Percentiles rank a stretch among this genome's conserved stretches.
Evolutionary conservation across 2,329 filamentous ascomycete species (phyloP).

Genomic region (Ophiostoma novo-ulmi): DNA sequence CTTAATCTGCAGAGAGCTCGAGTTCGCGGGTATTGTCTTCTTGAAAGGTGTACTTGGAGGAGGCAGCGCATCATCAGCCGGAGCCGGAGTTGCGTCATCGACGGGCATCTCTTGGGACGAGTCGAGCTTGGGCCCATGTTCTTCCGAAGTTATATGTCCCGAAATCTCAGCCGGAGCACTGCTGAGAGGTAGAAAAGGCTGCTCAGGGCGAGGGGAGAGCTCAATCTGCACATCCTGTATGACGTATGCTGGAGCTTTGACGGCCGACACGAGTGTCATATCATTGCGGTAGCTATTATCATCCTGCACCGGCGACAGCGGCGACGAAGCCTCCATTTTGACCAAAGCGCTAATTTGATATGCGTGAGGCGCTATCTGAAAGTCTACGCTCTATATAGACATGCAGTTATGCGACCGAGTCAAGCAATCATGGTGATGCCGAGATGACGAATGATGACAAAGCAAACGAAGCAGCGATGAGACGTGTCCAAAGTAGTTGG

Average conservation of each 20-base stretch:
- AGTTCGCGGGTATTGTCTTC: neutral
- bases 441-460: neutral
- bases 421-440: neutral
- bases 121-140: neutral
- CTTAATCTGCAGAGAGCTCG: neutral
- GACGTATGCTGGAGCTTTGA: neutral
- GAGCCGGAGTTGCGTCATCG: neutral
- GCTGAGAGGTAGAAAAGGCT: neutral
- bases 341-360: neutral
- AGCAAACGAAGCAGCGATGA: neutral
- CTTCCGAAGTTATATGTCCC: neutral
- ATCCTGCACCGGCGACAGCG: neutral
- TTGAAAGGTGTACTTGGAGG: neutral
- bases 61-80: neutral
- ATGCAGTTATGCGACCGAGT: neutral
- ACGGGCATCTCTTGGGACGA: neutral
- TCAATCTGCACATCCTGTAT: neutral
- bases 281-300: neutral
- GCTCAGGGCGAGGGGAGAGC: neutral
- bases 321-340: neutral
- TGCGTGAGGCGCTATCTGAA: neutral
- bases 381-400: neutral
- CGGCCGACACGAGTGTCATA: neutral
- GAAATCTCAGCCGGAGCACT: neutral
- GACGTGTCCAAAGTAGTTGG: neutral